Percentiles rank a stretch among this genome's conserved stretches.
Evolutionary conservation across 176 grass and related monocot species (phyloP).

Genomic region (Bothriochloa decipiens): DNA sequence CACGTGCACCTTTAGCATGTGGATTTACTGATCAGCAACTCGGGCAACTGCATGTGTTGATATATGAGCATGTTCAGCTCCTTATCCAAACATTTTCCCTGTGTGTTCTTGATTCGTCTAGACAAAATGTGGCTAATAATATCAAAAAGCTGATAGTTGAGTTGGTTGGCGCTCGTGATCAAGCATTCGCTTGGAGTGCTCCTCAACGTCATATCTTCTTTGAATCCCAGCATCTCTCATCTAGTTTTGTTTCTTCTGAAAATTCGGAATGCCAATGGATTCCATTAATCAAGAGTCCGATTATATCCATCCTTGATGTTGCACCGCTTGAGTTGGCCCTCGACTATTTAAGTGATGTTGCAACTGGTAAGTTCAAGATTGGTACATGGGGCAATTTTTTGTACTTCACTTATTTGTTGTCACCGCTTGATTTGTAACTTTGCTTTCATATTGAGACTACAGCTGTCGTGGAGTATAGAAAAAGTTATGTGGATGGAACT

Average conservation of each 20-base stretch:
- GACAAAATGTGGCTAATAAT: conserved; percentile 65
- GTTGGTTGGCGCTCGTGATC: conserved; percentile 70
- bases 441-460: conserved; percentile 39
- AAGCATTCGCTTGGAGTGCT: conserved; percentile 64
- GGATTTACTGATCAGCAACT: conserved; percentile 86
- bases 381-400: conserved; percentile 11
- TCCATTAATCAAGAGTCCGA: conserved; percentile 66
- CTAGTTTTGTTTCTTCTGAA: conserved; percentile 46
- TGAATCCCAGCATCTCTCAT: conserved; percentile 50
- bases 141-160: conserved; percentile 83
- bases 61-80: conserved; percentile 91
- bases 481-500: conserved; percentile 67
- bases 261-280: conserved; percentile 51
- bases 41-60: conserved; percentile 69
- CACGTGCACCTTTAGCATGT: conserved; percentile 45
- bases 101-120: conserved; percentile 75
- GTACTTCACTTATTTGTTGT: conserved; percentile 21
- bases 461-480: conserved; percentile 76
- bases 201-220: conserved; percentile 59
- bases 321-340: conserved; percentile 62
- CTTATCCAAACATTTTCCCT: conserved; percentile 90
- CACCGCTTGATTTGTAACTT: conserved; percentile 27
- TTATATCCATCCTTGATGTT: conserved; percentile 87
- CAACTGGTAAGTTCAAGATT: conserved; percentile 54
- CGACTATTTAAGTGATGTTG: conserved; percentile 76